phyloP scores from a whole-genome alignment of 768 basidiomycete genomes.

The Suillus plorans region DNA sequence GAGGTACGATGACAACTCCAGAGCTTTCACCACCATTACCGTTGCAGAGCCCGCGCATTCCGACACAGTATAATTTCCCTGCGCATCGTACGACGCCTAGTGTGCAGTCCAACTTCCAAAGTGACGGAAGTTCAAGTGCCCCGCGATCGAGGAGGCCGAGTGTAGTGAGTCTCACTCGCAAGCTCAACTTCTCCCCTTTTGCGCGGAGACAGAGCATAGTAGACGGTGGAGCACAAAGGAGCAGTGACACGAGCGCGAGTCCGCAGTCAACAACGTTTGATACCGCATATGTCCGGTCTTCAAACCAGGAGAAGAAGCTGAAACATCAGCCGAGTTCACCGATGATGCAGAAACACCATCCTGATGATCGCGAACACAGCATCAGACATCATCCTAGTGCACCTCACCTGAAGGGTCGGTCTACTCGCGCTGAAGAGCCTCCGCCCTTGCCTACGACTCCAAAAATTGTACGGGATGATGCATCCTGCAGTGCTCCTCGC shows the following conservation, averaged over 20 bases:
- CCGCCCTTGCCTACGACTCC: constrained; percentile 8
- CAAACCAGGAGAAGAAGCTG: constrained; percentile 12
- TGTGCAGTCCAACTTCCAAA: constrained; percentile 16
- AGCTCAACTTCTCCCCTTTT: constrained; percentile 30
- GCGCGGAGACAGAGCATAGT: constrained; percentile 23
- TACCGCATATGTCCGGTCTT: constrained; percentile 8
- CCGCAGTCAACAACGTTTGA: constrained; percentile 14
- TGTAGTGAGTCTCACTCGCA: constrained; percentile 32
- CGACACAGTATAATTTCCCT: constrained; percentile 7
- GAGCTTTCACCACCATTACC: constrained; percentile 20
- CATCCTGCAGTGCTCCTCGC: constrained; percentile 2
- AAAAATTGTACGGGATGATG: constrained; percentile 15
- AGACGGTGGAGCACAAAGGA: constrained; percentile 13
- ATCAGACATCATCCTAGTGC: neutral
- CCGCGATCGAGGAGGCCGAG: constrained; percentile 22
- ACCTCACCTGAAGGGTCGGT: constrained; percentile 2
- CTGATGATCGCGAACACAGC: constrained; percentile 8
- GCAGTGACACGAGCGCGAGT: constrained; percentile 11
- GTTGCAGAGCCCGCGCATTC: constrained; percentile 14
- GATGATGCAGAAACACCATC: constrained; percentile 4
- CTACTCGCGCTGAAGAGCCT: constrained; percentile 10
- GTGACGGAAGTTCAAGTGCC: constrained; percentile 12
- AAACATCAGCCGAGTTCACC: constrained; percentile 28
- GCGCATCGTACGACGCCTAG: constrained; percentile 22
- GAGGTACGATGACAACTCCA: constrained; percentile 11